Base-by-base conservation (phyloP, 257 asterid genomes). In the Handroanthus guayacan region DNA sequence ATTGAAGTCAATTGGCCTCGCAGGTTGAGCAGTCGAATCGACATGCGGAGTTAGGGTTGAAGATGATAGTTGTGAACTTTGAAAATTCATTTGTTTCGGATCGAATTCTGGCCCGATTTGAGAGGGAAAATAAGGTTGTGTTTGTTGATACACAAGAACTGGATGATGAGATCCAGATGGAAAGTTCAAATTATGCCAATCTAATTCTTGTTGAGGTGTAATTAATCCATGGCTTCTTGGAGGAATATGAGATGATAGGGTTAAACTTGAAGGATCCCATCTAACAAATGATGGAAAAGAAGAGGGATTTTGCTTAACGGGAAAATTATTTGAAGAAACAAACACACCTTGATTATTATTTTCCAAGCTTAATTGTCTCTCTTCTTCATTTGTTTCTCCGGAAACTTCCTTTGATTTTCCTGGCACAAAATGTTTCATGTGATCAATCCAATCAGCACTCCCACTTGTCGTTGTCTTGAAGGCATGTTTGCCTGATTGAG, bases 181-280 rank as follows among this genome's bases (percentile, higher is more conserved):
- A 17, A 82, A 80, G 78, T 85, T 81, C 72, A 87, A 87, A 52
- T 81, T 84, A 31, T 85, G 89, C 80, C 86, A 81, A 54, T 90
- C 86, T 17, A 3, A 7, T 6, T 88, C 91, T 5, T 25, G 80
- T n/a, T 84, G 86, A n/a, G 74, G 78, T n/a, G n/a, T n/a, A n/a
- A 72, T 56, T 38, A 78, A 41, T 37, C 75, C 83, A 6, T 76
- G 79, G 79, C 81, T 78, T 81, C 84, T 81, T 2, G 88, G 72
- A 5, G 87, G 84, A n/a, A n/a, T n/a, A 52, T 90, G 92, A 41
- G 95, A 80, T 34, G 51, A 45, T 6, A 87, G 76, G 5, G 91
- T 86, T 25, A 89, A 73, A 62, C 74, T 82, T 20, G 96, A 85
- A 67, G 97, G 89, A 87, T 93, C 97, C 93, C 92, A 87, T 83